phyloP scores from a whole-genome alignment of 2,329 filamentous ascomycete genomes.

The Clonostachys solani region DNA sequence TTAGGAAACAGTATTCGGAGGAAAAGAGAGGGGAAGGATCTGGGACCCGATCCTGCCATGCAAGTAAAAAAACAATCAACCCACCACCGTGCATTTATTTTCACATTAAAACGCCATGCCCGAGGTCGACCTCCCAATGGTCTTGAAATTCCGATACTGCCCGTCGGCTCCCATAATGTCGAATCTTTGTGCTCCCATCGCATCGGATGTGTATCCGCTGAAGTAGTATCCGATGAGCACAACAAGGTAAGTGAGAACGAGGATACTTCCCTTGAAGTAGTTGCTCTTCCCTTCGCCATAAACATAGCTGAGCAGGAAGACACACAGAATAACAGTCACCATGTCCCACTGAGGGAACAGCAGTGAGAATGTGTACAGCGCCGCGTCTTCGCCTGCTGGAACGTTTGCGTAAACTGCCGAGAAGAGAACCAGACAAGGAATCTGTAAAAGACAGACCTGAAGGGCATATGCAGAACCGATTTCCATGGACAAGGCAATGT shows the following conservation, averaged over 20 bases:
- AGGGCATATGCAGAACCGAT: constrained; percentile 96
- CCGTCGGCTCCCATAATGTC: constrained; percentile 48
- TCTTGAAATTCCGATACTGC: constrained; percentile 46
- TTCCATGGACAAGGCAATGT: constrained; percentile 98
- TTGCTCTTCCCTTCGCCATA: constrained; percentile 99
- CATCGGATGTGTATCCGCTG: constrained; percentile 51
- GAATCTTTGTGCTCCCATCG: constrained; percentile 42
- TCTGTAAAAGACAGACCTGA: constrained; percentile 92
- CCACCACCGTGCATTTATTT: too few relatives aligned
- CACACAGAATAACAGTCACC: constrained; percentile 92
- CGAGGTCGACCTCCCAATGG: constrained; percentile 40
- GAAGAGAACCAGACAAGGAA: constrained; percentile 88
- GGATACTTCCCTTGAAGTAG: constrained; percentile 97
- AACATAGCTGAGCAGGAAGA: constrained; percentile 95
- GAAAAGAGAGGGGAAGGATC: too few relatives aligned
- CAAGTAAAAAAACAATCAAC: too few relatives aligned
- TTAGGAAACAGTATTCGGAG: too few relatives aligned
- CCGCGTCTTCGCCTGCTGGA: constrained; percentile 28
- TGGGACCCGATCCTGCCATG: too few relatives aligned
- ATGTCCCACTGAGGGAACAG: constrained; percentile 99
- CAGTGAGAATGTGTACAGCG: constrained; percentile 70
- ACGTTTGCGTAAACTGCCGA: constrained; percentile 66
- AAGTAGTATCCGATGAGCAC: constrained; percentile 91
- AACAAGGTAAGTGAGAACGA: constrained; percentile 89
- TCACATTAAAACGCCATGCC: constrained; percentile 16